These are phyloP conservation scores for Suaeda aralocaspica DNA, from an alignment of 148 eudicot species.

Conservation along the genomic window DNA sequence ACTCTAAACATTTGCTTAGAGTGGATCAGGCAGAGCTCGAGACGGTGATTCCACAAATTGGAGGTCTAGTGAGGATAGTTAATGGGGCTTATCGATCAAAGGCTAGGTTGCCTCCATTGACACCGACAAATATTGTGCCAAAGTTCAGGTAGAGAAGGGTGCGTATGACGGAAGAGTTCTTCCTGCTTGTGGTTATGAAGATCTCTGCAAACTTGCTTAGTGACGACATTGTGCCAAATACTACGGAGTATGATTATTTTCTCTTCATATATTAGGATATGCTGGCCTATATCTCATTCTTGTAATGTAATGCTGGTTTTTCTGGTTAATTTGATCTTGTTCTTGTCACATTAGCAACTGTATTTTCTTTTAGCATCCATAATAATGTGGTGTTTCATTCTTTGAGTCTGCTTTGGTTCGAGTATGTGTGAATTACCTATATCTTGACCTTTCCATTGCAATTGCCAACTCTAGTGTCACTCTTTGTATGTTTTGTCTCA, in stretches of 20 bases:
- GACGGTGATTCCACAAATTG: constrained; percentile 89
- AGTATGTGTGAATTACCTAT: too few species aligned
- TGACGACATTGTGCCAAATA: neutral
- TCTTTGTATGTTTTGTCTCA: too few species aligned
- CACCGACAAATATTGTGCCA: constrained; percentile 64
- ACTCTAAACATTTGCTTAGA: constrained; percentile 71
- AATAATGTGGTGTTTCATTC: too few species aligned
- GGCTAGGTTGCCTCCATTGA: constrained; percentile 57
- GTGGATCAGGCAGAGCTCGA: constrained; percentile 96
- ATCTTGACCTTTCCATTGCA: too few species aligned
- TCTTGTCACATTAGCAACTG: neutral
- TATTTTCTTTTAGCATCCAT: too few species aligned
- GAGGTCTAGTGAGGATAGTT: constrained; percentile 76
- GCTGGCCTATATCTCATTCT: neutral
- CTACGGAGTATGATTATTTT: neutral
- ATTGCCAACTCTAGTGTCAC: too few species aligned
- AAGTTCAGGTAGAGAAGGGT: constrained; percentile 88
- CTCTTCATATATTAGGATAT: neutral
- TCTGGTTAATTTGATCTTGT: constrained; percentile 6
- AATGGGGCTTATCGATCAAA: constrained; percentile 88
- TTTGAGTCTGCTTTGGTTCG: too few species aligned
- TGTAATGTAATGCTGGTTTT: constrained; percentile 5
- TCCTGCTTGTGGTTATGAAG: constrained; percentile 81
- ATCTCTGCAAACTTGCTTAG: constrained; percentile 28
- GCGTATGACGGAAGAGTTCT: constrained; percentile 81